These are phyloP conservation scores for Oenanthe javanica DNA, from an alignment of 140 eudicot species.

Conservation along the genomic window DNA sequence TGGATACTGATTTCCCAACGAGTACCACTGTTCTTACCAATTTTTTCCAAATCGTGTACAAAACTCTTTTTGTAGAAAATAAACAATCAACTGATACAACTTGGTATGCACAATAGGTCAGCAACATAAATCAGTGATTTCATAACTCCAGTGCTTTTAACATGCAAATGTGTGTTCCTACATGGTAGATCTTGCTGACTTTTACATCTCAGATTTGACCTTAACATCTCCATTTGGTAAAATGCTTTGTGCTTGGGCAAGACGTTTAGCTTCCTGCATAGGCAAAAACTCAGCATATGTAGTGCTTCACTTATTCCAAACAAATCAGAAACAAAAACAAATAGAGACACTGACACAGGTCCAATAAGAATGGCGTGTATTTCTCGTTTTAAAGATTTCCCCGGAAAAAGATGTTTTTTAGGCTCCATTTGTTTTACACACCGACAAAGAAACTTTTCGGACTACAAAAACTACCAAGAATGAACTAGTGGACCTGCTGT, in stretches of 20 bases:
- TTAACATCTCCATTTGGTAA: constrained; percentile 86
- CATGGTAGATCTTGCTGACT: background rate
- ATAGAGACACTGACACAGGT: no score
- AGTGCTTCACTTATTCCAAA: background rate
- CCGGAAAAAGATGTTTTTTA: no score
- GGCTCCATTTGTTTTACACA: background rate
- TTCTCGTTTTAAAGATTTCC: background rate
- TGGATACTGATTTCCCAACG: background rate
- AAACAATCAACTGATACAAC: background rate
- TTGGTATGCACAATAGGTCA: background rate
- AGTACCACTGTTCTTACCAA: background rate
- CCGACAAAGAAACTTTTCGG: background rate
- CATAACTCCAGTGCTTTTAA: background rate
- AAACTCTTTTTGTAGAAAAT: background rate
- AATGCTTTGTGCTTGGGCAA: constrained; percentile 64
- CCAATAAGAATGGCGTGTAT: background rate
- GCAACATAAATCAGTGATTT: background rate
- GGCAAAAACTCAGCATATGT: background rate
- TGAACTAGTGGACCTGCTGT: background rate
- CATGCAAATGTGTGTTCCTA: background rate
- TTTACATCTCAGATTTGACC: constrained; percentile 51
- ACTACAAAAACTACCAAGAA: background rate
- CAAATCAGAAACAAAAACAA: background rate
- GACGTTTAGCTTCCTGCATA: constrained; percentile 59
- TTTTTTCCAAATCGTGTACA: background rate